Evolutionary conservation across 2,329 filamentous ascomycete genomes (phyloP).

Genomic region (Hypoxylon rubiginosum): DNA sequence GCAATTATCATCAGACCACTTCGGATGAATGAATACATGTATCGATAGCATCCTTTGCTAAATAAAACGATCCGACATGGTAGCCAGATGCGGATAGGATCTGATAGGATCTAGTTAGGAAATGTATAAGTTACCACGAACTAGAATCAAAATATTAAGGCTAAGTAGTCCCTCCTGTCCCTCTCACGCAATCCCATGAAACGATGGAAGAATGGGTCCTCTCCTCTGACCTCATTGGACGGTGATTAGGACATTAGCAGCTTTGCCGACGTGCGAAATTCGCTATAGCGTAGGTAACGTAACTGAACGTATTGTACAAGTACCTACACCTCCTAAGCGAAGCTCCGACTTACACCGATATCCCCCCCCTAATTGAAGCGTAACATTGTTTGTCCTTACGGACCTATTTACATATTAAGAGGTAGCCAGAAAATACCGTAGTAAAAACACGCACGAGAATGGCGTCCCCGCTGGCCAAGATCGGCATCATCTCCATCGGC

Average conservation of each 20-base stretch:
- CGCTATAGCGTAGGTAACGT: neutral
- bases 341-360: too few relatives aligned
- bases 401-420: neutral
- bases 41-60: neutral
- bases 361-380: too few relatives aligned
- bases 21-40: neutral
- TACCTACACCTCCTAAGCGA: too few relatives aligned
- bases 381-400: too few relatives aligned
- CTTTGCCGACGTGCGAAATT: slow-evolving; percentile 1
- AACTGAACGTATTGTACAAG: neutral
- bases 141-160: neutral
- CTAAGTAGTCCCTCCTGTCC: neutral
- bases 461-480: slow-evolving; percentile 50
- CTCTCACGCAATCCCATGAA: neutral
- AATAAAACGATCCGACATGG: neutral
- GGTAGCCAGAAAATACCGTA: neutral
- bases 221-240: slow-evolving; percentile 24
- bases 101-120: too few relatives aligned
- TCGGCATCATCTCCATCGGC: slow-evolving; percentile 67
- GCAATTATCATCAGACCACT: neutral
- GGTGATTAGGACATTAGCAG: slow-evolving; percentile 9
- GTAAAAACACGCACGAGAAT: slow-evolving; percentile 34
- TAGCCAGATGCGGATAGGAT: neutral
- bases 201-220: neutral
- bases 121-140: too few relatives aligned